Percentiles rank a stretch among this genome's conserved stretches.
phyloP scores from a whole-genome alignment of 2,329 filamentous ascomycete genomes.

The Neofusicoccum cordaticola region DNA sequence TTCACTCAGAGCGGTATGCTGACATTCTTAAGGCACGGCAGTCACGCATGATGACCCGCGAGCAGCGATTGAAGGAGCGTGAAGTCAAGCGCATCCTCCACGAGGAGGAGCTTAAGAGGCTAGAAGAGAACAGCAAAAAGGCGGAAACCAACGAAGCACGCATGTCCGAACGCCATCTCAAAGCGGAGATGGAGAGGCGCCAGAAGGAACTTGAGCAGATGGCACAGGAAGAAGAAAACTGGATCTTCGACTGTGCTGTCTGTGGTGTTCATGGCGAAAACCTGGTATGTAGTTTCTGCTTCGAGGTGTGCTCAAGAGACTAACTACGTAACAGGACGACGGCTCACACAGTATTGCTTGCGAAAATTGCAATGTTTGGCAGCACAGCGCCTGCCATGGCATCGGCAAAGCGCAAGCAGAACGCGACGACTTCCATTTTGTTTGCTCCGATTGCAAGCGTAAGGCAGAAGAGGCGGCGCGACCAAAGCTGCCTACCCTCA shows the following conservation, averaged over 20 bases:
- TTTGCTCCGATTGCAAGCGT: slow-evolving; percentile 75
- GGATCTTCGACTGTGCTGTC: slow-evolving; percentile 88
- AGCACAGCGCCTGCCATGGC: slow-evolving; percentile 88
- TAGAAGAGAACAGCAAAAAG: slow-evolving; percentile 72
- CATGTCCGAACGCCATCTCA: slow-evolving; percentile 75
- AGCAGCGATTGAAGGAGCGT: slow-evolving; percentile 80
- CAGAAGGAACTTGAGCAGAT: slow-evolving; percentile 73
- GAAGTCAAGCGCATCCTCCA: slow-evolving; percentile 79
- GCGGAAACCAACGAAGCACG: slow-evolving; percentile 49
- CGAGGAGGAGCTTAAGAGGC: slow-evolving; percentile 75
- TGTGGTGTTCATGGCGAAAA: slow-evolving; percentile 90
- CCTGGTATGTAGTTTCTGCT: slow-evolving; percentile 42
- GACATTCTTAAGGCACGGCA: slow-evolving; percentile 62
- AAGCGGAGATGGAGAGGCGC: slow-evolving; percentile 76
- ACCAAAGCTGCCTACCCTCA: slow-evolving; percentile 61
- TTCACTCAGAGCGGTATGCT: slow-evolving; percentile 20
- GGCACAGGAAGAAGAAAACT: slow-evolving; percentile 70
- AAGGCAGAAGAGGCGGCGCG: slow-evolving; percentile 57
- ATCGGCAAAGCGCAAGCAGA: slow-evolving; percentile 79
- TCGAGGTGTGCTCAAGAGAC: slow-evolving; percentile 18
- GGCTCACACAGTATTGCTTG: slow-evolving; percentile 92
- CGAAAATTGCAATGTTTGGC: slow-evolving; percentile 92
- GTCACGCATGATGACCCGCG: slow-evolving; percentile 75
- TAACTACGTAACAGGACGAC: slow-evolving; percentile 62
- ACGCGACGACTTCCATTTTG: slow-evolving; percentile 78